A percentile compares a stretch with the other conserved stretches of the same genome.
Conservation (phyloP, 73 alveolate genomes). For the Paramecium tetraurelia region DNA sequence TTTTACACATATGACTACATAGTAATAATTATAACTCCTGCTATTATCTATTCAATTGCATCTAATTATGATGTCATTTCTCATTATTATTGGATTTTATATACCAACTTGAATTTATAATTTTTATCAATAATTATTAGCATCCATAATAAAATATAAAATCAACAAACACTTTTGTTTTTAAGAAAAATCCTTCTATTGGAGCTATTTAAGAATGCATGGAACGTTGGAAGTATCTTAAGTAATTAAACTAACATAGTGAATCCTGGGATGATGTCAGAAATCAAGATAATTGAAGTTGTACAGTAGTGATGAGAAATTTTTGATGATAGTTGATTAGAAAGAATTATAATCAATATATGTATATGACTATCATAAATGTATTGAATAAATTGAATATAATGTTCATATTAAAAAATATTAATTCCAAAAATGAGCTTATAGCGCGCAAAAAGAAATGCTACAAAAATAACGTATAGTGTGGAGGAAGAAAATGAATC, state of each 20-base stretch:
- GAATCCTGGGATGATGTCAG: not conserved
- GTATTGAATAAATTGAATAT: not conserved
- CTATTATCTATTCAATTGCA: no score
- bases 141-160: no score
- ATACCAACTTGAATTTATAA: no score
- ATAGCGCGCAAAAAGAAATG: constrained; percentile 8
- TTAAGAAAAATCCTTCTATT: not conserved
- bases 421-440: not conserved
- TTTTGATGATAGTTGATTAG: not conserved
- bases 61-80: no score
- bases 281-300: not conserved
- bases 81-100: no score
- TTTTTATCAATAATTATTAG: not conserved
- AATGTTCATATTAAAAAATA: not conserved
- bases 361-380: not conserved
- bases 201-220: no score
- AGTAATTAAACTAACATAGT: no score
- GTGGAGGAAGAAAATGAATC: constrained; percentile 2
- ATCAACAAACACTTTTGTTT: no score
- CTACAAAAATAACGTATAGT: not conserved
- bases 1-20: no score
- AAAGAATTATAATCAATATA: not conserved
- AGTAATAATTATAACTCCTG: no score
- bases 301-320: not conserved
- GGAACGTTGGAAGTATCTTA: no score